phyloP scores from a whole-genome alignment of 1,284 basidiomycete species.

The Schizopora paradoxa region DNA sequence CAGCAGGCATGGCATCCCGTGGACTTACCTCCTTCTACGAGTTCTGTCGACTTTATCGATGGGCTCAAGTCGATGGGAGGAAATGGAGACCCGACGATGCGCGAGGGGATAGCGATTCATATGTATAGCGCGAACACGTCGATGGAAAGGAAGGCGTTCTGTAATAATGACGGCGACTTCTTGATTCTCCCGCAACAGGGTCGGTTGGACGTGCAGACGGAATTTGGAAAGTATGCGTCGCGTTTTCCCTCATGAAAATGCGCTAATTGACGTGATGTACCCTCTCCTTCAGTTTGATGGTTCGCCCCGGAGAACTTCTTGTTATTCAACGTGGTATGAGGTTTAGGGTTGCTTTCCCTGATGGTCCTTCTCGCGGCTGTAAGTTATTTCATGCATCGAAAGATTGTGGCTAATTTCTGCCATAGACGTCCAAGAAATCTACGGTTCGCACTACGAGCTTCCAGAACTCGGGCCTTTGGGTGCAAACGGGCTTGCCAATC shows the following conservation, averaged over 20 bases:
- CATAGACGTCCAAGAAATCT: slow-evolving; percentile 55
- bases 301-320: slow-evolving; percentile 56
- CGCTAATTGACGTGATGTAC: no score
- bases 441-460: slow-evolving; percentile 56
- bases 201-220: slow-evolving; percentile 62
- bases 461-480: slow-evolving; percentile 67
- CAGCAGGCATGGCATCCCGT: slow-evolving; percentile 70
- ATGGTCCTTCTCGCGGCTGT: slow-evolving; percentile 51
- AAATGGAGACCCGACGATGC: slow-evolving; percentile 56
- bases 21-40: slow-evolving; percentile 41
- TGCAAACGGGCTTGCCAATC: slow-evolving; percentile 55
- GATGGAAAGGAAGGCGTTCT: slow-evolving; percentile 62
- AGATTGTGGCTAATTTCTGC: slow-evolving; percentile 15
- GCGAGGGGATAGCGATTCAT: slow-evolving; percentile 59
- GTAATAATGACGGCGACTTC: slow-evolving; percentile 66
- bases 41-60: slow-evolving; percentile 52
- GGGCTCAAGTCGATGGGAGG: slow-evolving; percentile 63
- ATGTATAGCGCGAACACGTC: slow-evolving; percentile 56
- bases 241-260: slow-evolving; percentile 6
- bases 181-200: slow-evolving; percentile 64
- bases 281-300: slow-evolving; percentile 53
- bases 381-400: slow-evolving; percentile 19
- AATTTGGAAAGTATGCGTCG: slow-evolving; percentile 54
- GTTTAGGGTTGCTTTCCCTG: slow-evolving; percentile 55
- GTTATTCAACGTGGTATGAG: slow-evolving; percentile 64